A percentile compares a stretch with the other conserved stretches of the same genome.
These are phyloP conservation scores for Monosporascus cannonballus DNA, from an alignment of 2,329 filamentous ascomycete species.

Conservation along the genomic window DNA sequence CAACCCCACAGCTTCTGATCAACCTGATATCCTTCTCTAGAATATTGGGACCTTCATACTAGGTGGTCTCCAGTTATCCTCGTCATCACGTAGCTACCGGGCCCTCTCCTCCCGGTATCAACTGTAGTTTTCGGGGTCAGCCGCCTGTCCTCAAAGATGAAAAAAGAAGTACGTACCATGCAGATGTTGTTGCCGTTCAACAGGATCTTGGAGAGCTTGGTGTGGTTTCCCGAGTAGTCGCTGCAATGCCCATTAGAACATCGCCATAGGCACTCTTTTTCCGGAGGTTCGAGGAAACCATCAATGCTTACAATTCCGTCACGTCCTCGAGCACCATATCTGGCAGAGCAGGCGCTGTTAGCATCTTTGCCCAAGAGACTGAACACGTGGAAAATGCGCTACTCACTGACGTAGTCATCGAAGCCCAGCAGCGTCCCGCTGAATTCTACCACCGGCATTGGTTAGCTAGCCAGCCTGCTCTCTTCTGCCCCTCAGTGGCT, in stretches of 20 bases:
- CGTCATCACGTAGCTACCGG: constrained; percentile 37
- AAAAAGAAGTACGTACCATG: constrained; percentile 65
- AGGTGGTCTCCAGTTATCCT: neutral
- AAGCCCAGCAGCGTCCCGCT: constrained; percentile 91
- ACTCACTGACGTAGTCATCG: constrained; percentile 99
- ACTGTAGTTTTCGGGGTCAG: constrained; percentile 36
- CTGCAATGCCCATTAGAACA: constrained; percentile 37
- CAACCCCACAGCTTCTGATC: too few relatives aligned
- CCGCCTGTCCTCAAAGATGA: neutral
- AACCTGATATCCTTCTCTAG: neutral
- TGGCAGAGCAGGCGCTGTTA: constrained; percentile 31
- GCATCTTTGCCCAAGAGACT: neutral
- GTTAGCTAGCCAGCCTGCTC: too few relatives aligned
- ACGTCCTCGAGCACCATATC: constrained; percentile 99
- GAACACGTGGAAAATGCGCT: constrained; percentile 1
- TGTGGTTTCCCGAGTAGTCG: constrained; percentile 83
- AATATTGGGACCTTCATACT: neutral
- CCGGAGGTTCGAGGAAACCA: neutral
- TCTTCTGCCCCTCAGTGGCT: too few relatives aligned
- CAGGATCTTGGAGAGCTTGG: constrained; percentile 87
- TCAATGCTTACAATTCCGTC: constrained; percentile 73
- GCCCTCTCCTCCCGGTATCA: constrained; percentile 74
- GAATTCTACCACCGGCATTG: constrained; percentile 61
- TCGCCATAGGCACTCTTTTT: too few relatives aligned
- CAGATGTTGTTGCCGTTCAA: constrained; percentile 98